phyloP scores from a whole-genome alignment of 176 grass and related monocot genomes.

The Cenchrus americanus region DNA sequence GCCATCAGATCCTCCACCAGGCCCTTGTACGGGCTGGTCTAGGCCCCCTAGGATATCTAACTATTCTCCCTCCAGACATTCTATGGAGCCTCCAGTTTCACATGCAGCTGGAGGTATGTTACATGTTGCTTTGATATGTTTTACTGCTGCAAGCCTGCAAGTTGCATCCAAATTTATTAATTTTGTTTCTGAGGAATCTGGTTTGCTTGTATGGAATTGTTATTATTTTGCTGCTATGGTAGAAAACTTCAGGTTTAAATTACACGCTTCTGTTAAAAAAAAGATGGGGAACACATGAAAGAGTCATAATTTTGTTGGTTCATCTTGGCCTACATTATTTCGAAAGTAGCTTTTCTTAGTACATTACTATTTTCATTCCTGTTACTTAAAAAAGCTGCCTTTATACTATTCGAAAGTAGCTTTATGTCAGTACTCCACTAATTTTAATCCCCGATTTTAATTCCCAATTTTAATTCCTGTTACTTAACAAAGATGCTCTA shows the following conservation, averaged over 20 bases:
- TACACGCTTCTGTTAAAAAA: background rate
- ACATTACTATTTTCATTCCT: conserved; percentile 1
- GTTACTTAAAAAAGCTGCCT: background rate
- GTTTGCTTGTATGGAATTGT: background rate
- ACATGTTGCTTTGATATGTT: background rate
- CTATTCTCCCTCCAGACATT: conserved; percentile 57
- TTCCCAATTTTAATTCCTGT: conserved; percentile 2
- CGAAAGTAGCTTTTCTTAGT: background rate
- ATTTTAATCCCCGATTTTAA: background rate
- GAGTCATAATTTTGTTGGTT: background rate
- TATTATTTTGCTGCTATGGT: conserved; percentile 2
- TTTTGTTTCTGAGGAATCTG: background rate
- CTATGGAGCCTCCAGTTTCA: conserved; percentile 65
- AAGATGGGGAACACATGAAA: background rate
- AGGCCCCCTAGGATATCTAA: conserved; percentile 51
- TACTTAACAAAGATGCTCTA: background rate
- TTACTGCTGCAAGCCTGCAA: background rate
- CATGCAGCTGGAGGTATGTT: conserved; percentile 61
- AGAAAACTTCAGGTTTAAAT: background rate
- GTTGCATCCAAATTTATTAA: conserved; percentile 20
- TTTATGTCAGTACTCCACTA: background rate
- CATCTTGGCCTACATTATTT: background rate
- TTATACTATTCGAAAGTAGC: background rate
- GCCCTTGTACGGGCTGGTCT: conserved; percentile 70
- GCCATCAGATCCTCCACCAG: conserved; percentile 58